Conservation (phyloP, 768 basidiomycete species). For the Mycena galericulata region DNA sequence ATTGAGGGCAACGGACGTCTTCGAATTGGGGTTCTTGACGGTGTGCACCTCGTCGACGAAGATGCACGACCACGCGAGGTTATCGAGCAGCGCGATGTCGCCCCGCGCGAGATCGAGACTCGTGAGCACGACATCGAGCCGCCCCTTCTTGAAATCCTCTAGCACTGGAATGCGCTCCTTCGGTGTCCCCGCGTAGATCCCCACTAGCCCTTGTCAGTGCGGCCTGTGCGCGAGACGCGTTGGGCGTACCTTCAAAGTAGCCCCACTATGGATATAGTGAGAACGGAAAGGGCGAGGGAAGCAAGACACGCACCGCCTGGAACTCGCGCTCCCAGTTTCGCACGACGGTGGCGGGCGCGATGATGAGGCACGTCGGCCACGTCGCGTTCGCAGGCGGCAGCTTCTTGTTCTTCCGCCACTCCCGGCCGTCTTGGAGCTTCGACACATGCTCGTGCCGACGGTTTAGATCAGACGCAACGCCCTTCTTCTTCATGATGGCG, state of each 20-base stretch:
- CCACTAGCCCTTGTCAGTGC: conserved; percentile 52
- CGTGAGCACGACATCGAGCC: conserved; percentile 89
- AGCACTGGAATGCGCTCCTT: conserved; percentile 69
- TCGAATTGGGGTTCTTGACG: conserved; percentile 82
- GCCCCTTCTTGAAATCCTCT: conserved; percentile 81
- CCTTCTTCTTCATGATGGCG: conserved; percentile 90
- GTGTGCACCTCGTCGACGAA: conserved; percentile 93
- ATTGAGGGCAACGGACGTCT: conserved; percentile 76
- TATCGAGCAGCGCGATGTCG: conserved; percentile 77
- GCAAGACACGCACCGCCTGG: conserved; percentile 63
- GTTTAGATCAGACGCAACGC: conserved; percentile 70
- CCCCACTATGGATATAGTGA: conserved; percentile 75
- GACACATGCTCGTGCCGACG: conserved; percentile 79
- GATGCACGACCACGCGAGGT: conserved; percentile 77
- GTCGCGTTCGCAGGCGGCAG: conserved; percentile 75
- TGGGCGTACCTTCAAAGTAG: conserved; percentile 73
- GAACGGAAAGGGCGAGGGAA: not conserved
- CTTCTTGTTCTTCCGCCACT: conserved; percentile 63
- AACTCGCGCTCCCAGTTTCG: conserved; percentile 94
- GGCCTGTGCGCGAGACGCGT: not conserved
- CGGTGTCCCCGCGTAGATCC: conserved; percentile 68
- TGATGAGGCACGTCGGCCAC: conserved; percentile 92
- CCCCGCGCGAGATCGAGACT: conserved; percentile 81
- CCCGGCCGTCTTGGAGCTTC: conserved; percentile 66
- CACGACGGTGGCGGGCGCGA: conserved; percentile 87